Evolutionary conservation across 192 early-diverging fungal genomes (phyloP), one percentile per base, ranked within the genome.

Genomic region (Linnemannia exigua): DNA sequence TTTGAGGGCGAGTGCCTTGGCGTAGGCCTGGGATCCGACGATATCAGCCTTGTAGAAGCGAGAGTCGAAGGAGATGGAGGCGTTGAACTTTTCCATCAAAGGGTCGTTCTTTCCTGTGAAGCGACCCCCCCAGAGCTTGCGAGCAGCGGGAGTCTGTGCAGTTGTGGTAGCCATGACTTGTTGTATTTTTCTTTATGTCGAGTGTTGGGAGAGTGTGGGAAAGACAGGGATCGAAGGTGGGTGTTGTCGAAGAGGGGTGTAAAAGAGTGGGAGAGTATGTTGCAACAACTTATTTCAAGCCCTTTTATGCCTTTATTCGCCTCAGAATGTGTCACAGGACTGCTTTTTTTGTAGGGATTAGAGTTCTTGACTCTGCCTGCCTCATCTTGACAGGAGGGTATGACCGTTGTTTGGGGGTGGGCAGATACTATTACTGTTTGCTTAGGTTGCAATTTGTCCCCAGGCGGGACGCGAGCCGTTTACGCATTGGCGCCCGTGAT

Each of bases 31-130:
- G 15, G 97, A 98, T 1, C 97, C 98, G 58, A 88, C 79, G 78
- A 96, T 92, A 81, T 99, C 98, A 47, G 95, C 98, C 37, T 93
- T 91, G 88, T 93, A 95, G 95, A 99, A 97, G 14, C 96, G 96
- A 25, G 92, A 92, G 87, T 99, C 98, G 89, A 98, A 99, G 73
- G 92, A 90, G 72, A 99, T 96, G 1, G 97, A 98, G 77, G 94
- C 96, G 87, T 99, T 99, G 91, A 99, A 99, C 61, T 91, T 92
- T 71, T 98, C 95, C 98, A 99, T 99, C 15, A 99, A 87, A 22
- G 98, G 98, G 90, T 99, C 98, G 61, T 92, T 96, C 54, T 92
- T 94, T 54, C 97, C 98, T 7, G 95, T 93, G 89, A 97, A 97
- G 67, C 96, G 94, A 28, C 96, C 96, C 48, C 96, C 96, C 95